These are phyloP conservation scores for Hanseniaspora gamundiae DNA, from an alignment of 1,139 yeast genomes.

Conservation along the genomic window DNA sequence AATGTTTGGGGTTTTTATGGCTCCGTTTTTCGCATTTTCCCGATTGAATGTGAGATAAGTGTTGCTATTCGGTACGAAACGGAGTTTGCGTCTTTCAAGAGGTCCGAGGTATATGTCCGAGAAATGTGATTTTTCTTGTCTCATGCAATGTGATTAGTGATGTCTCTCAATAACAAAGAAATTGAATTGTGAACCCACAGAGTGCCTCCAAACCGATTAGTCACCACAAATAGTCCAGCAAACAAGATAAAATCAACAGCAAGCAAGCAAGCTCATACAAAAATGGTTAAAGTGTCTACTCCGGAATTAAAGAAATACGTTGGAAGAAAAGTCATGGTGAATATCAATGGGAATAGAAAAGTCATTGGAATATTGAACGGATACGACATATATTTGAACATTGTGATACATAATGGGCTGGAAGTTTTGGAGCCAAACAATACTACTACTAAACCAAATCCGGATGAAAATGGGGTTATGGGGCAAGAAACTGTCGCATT, in stretches of 20 bases:
- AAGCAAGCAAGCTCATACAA: not conserved
- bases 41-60: too few species aligned
- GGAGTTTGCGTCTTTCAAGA: too few species aligned
- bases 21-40: too few species aligned
- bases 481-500: slow-evolving; percentile 10
- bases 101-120: too few species aligned
- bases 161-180: too few species aligned
- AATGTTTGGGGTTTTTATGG: too few species aligned
- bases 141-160: too few species aligned
- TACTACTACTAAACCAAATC: slow-evolving; percentile 41
- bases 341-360: slow-evolving; percentile 62
- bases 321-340: slow-evolving; percentile 61
- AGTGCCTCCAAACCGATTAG: too few species aligned
- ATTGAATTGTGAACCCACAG: too few species aligned
- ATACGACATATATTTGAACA: slow-evolving; percentile 62
- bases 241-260: not conserved
- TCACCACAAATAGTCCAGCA: too few species aligned
- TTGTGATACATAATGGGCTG: slow-evolving; percentile 62
- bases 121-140: too few species aligned
- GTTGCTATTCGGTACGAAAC: too few species aligned
- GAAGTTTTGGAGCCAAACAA: slow-evolving; percentile 45
- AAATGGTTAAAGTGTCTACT: slow-evolving; percentile 32
- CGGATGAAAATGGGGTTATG: slow-evolving; percentile 12
- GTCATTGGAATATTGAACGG: slow-evolving; percentile 68
- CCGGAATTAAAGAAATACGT: slow-evolving; percentile 60